phyloP scores from a whole-genome alignment of 768 basidiomycete genomes.

The Termitomyces sp. region DNA sequence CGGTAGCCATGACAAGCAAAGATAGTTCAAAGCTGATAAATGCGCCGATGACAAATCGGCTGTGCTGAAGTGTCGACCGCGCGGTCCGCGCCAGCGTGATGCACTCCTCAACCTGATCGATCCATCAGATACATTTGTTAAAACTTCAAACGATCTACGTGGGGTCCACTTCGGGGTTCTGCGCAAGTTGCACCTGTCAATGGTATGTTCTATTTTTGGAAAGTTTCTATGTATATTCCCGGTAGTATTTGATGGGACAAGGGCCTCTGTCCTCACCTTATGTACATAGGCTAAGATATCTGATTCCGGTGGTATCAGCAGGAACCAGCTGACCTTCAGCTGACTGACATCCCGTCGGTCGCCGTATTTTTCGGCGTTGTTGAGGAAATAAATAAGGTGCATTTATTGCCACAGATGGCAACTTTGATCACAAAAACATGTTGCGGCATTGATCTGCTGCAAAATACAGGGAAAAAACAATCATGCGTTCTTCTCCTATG shows the following conservation, averaged over 20 bases:
- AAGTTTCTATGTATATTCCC: not conserved
- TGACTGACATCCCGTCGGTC: slow-evolving; percentile 12
- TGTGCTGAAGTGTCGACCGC: not conserved
- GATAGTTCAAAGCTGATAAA: not conserved
- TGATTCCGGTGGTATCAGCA: slow-evolving; percentile 6
- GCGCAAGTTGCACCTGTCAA: not conserved
- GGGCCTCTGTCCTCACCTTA: not conserved
- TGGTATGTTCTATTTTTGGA: not conserved
- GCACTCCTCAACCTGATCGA: not conserved
- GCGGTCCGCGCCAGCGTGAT: too few species aligned
- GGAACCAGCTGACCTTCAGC: not conserved
- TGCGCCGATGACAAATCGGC: not conserved
- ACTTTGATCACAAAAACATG: not conserved
- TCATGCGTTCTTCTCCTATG: not conserved
- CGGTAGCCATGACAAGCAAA: not conserved
- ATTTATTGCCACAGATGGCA: slow-evolving; percentile 6
- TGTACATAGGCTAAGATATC: not conserved
- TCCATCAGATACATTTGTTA: too few species aligned
- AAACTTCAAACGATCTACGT: not conserved
- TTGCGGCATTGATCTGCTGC: not conserved
- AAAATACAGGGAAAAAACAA: not conserved
- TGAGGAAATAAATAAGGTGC: not conserved
- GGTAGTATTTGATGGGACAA: not conserved
- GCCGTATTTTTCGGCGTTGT: slow-evolving; percentile 3
- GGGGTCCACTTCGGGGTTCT: not conserved